These are phyloP conservation scores for Azolla pinnata DNA, from an alignment of 75 land plant genomes.

Conservation along the genomic window DNA sequence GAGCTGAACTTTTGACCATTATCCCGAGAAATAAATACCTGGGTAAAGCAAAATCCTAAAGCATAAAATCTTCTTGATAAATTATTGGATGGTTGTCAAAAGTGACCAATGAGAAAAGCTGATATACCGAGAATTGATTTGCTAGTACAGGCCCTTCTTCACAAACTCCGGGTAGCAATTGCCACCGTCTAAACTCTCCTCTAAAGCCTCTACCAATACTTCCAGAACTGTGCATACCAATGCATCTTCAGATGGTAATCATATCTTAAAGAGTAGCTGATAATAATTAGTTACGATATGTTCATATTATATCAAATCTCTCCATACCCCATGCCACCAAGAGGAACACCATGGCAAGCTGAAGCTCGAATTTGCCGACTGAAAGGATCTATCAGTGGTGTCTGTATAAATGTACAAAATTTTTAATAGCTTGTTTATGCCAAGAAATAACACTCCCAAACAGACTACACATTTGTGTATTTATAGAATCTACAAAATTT, in stretches of 20 bases:
- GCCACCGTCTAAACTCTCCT: slow-evolving; percentile 92
- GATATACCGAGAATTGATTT: slow-evolving; percentile 97
- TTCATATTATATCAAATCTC: not conserved
- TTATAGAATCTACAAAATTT: too few species aligned
- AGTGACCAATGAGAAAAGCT: too few species aligned
- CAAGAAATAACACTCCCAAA: too few species aligned
- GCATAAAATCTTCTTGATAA: too few species aligned
- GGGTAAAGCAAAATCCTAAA: not conserved
- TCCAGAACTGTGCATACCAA: slow-evolving; percentile 56
- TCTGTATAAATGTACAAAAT: slow-evolving; percentile 52
- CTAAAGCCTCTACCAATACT: slow-evolving; percentile 95
- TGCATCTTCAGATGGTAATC: slow-evolving; percentile 1
- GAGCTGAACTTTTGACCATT: slow-evolving; percentile 74
- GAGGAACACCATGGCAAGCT: slow-evolving; percentile 95
- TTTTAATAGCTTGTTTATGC: too few species aligned
- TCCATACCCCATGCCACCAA: slow-evolving; percentile 98
- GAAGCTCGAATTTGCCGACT: slow-evolving; percentile 69
- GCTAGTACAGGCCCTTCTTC: slow-evolving; percentile 73
- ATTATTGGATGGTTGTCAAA: too few species aligned
- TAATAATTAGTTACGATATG: too few species aligned
- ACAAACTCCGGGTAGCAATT: slow-evolving; percentile 75
- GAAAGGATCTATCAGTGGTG: slow-evolving; percentile 97
- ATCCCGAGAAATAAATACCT: slow-evolving; percentile 91
- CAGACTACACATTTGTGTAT: too few species aligned
- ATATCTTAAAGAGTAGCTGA: too few species aligned